Evolutionary conservation across 179 eudicot species (phyloP).

Genomic region (Vitellaria paradoxa): DNA sequence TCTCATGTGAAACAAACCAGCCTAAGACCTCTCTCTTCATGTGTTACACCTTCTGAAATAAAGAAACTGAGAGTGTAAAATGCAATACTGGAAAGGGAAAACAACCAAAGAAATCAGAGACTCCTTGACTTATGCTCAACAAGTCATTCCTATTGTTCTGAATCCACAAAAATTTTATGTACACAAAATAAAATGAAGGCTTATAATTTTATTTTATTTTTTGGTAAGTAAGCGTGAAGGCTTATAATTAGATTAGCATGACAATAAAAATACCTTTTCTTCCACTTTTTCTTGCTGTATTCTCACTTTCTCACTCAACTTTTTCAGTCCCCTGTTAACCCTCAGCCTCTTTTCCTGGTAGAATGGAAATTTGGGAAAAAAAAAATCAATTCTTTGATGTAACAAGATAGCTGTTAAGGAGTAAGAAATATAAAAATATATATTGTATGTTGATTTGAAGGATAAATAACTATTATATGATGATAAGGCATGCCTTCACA

Average conservation of each 20-base stretch:
- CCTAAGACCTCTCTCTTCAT: neutral
- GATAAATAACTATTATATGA: neutral
- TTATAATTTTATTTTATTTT: too few relatives aligned
- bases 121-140: neutral
- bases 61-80: too few relatives aligned
- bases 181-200: neutral
- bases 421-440: neutral
- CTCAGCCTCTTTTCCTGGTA: constrained; percentile 83
- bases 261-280: constrained; percentile 32
- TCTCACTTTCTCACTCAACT: constrained; percentile 76
- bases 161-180: neutral
- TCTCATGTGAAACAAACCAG: neutral
- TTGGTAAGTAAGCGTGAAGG: too few relatives aligned
- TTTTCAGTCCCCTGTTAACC: constrained; percentile 80
- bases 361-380: neutral
- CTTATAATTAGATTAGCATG: neutral
- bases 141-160: neutral
- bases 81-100: neutral
- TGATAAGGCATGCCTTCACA: constrained; percentile 59
- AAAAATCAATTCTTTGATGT: neutral
- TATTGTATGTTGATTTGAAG: neutral
- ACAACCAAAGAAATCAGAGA: neutral
- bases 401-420: neutral
- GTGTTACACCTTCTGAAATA: neutral
- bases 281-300: constrained; percentile 91